Conservation (phyloP, 345 rosid species). For the Anacardium occidentale region DNA sequence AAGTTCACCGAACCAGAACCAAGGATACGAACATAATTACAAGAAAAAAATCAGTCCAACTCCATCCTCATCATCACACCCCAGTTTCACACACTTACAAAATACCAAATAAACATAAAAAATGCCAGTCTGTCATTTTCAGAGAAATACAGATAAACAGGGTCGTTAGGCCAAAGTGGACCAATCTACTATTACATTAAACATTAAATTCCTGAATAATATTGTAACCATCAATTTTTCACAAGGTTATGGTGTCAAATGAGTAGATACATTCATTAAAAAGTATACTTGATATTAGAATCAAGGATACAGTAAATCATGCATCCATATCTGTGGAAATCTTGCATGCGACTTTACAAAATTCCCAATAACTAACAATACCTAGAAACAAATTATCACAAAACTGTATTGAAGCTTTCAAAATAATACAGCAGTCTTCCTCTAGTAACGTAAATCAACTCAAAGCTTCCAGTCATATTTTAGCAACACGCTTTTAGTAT, state of each 20-base stretch:
- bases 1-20: background rate
- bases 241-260: conserved; percentile 4
- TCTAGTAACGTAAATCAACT: background rate
- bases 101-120: background rate
- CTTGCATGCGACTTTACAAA: background rate
- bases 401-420: background rate
- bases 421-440: background rate
- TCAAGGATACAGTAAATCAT: background rate
- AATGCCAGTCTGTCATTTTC: background rate
- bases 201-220: background rate
- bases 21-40: no score
- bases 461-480: conserved; percentile 2
- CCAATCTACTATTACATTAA: background rate
- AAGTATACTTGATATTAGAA: background rate
- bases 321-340: background rate
- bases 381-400: background rate
- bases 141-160: background rate
- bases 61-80: background rate
- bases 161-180: no score
- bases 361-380: background rate
- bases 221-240: background rate
- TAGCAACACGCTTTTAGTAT: background rate
- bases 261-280: background rate
- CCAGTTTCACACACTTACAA: background rate
- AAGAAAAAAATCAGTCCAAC: no score